Evolutionary conservation across 139 green algal species (phyloP), one percentile per base, ranked within the genome.

Genomic region (Spirogloea muscicola): DNA sequence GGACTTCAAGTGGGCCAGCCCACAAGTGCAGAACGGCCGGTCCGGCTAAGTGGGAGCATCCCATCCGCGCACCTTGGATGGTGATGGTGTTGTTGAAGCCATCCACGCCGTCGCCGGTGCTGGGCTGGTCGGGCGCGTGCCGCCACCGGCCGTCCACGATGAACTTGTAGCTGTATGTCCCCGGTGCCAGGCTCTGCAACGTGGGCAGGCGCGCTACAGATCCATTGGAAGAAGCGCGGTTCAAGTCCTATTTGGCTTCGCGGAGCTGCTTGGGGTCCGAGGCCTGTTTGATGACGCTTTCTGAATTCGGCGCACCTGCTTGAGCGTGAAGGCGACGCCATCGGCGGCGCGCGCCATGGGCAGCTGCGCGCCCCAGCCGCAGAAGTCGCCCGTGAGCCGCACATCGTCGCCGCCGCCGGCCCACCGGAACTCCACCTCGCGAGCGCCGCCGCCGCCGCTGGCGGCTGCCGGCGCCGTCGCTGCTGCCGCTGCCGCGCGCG

Each of bases 311-410:
- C 21, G 46, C n/a, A 55, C 46, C 46, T 55, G 46, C 46, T 55
- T 55, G 46, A 55, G 21, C 46, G 21, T 21, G 46, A 55, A 55
- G 21, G 21, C 46, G 21, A n/a, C n/a, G 21, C n/a, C 46, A 55
- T 21, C 46, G 18, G 58, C 59, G 62, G 25, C 27, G 7, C n/a
- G 58, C 37, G 25, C 27, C 18, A 71, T 25, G 31, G 27, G 62
- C 3, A 71, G 27, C 44, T 71, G 58, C 29, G 29, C 27, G n/a
- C 59, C 62, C 62, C 62, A 71, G 62, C 59, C 59, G 62, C 58
- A 38, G 38, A 71, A 71, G 27, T 71, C 62, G 27, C 43, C 62
- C 62, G 62, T 71, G 31, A 71, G 62, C 7, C 58, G 62, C 62
- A 71, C 62, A 36, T 71, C 62, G n/a, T 62, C 1, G 18, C 62